phyloP scores from a whole-genome alignment of 441 rosid species.

The Theobroma grandiflorum region DNA sequence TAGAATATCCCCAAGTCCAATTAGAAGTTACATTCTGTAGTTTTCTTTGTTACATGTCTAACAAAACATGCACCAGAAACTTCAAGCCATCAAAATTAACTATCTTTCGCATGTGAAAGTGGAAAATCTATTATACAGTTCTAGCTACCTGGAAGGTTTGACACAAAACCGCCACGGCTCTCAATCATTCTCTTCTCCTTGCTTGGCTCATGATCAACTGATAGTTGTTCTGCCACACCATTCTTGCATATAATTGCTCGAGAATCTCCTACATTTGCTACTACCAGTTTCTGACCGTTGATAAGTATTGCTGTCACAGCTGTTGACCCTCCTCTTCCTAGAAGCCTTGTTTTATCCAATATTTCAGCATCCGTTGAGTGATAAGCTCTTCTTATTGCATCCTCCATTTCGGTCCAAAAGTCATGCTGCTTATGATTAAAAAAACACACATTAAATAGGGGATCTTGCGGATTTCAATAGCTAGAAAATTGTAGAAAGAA shows the following conservation, averaged over 20 bases:
- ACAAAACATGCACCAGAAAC: background rate
- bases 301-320: constrained; percentile 78
- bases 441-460: constrained; percentile 14
- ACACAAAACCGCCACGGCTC: constrained; percentile 73
- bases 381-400: constrained; percentile 66
- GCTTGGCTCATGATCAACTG: constrained; percentile 76
- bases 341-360: constrained; percentile 48
- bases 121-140: background rate
- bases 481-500: background rate
- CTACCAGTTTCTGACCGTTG: constrained; percentile 65
- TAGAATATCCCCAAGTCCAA: background rate
- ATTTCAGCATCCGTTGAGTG: constrained; percentile 57
- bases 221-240: constrained; percentile 60
- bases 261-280: constrained; percentile 81
- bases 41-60: background rate
- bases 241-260: constrained; percentile 66
- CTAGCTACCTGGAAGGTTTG: constrained; percentile 65
- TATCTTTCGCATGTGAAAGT: constrained; percentile 10
- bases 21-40: background rate
- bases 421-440: constrained; percentile 46
- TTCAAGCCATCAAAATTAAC: background rate
- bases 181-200: constrained; percentile 58
- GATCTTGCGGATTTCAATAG: background rate
- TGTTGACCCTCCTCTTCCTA: constrained; percentile 80
- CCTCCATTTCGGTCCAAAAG: constrained; percentile 65